Conservation (phyloP, 306 rosid species). For the Gynostemma pentaphyllum region DNA sequence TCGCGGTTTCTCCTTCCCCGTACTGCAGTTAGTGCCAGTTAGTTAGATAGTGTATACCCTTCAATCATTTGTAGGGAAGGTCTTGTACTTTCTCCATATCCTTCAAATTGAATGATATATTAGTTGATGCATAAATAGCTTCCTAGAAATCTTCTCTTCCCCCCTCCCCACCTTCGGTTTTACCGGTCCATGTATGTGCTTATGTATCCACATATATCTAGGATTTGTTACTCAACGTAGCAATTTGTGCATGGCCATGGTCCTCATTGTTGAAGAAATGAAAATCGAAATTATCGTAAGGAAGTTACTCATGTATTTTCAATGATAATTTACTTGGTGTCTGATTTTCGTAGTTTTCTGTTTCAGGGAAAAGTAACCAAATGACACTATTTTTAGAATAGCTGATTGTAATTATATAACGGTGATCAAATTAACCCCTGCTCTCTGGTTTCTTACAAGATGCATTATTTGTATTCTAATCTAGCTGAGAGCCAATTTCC, state of each 20-base stretch:
- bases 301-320: neutral
- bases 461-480: neutral
- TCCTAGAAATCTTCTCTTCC: neutral
- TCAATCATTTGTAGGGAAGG: neutral
- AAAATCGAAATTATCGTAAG: neutral
- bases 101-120: neutral
- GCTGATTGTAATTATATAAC: neutral
- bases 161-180: neutral
- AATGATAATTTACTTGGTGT: neutral
- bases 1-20: slow-evolving; percentile 8
- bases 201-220: neutral
- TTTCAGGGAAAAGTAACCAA: neutral
- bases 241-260: neutral
- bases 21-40: neutral
- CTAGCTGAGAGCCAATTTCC: neutral
- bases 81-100: slow-evolving; percentile 1
- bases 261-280: neutral
- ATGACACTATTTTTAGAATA: neutral
- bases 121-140: neutral
- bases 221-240: neutral
- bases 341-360: neutral
- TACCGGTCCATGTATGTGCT: neutral
- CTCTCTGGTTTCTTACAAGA: neutral
- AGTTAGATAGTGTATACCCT: slow-evolving; percentile 3
- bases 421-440: neutral